phyloP scores from a whole-genome alignment of 2,329 filamentous ascomycete species.

The Atkinsonella texensis region DNA sequence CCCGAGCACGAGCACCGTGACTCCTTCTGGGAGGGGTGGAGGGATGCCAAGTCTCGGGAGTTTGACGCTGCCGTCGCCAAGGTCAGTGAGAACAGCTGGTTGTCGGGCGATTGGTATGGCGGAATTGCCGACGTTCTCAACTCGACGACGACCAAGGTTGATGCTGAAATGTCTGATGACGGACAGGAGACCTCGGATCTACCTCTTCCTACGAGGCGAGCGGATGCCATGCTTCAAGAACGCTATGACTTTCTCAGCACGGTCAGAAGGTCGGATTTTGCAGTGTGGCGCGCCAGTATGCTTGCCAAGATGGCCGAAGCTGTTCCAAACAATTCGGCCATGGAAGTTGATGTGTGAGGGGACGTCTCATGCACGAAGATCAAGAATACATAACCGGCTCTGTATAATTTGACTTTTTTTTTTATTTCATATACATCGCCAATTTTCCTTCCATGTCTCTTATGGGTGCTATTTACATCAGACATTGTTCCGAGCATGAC shows the following conservation, averaged over 20 bases:
- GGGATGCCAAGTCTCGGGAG: conserved; percentile 34
- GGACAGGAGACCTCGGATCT: conserved; percentile 13
- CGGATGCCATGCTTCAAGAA: conserved; percentile 65
- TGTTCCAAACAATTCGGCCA: conserved; percentile 14
- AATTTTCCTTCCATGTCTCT: not conserved
- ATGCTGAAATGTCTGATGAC: conserved; percentile 25
- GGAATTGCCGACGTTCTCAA: conserved; percentile 43
- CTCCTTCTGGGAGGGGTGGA: conserved; percentile 40
- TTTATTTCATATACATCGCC: not conserved
- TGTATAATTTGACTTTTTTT: not conserved
- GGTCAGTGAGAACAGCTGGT: conserved; percentile 45
- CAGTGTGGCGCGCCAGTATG: conserved; percentile 50
- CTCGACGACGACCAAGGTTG: conserved; percentile 18
- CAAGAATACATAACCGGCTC: not conserved
- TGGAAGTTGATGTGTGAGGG: conserved; percentile 23
- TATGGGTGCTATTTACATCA: not conserved
- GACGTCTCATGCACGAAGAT: conserved; percentile 6
- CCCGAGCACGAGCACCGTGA: conserved; percentile 31
- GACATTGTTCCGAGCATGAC: not conserved
- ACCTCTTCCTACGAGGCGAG: conserved; percentile 32
- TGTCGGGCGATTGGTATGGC: conserved; percentile 50
- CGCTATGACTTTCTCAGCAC: conserved; percentile 60
- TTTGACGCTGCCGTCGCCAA: conserved; percentile 50
- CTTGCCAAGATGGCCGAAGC: conserved; percentile 42
- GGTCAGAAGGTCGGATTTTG: conserved; percentile 47